Evolutionary conservation across 306 rosid genomes (phyloP).

Genomic region (Medicago lupulina): DNA sequence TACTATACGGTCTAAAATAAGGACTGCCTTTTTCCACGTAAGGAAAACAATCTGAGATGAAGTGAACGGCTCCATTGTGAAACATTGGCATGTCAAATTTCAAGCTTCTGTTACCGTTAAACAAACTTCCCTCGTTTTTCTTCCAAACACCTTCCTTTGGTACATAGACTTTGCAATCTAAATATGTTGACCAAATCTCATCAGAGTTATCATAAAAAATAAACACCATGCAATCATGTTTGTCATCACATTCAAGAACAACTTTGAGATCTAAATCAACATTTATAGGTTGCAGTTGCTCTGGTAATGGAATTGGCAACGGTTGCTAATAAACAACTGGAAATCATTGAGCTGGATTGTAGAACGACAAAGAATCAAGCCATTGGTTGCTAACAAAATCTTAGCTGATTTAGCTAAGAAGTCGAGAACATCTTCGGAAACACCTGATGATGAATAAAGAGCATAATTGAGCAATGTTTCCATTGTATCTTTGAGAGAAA

Average conservation of each 20-base stretch:
- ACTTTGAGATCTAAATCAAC: not conserved
- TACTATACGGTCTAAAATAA: constrained; percentile 15
- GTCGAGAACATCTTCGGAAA: not conserved
- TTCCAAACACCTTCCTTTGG: not conserved
- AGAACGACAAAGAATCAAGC: constrained; percentile 16
- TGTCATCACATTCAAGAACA: constrained; percentile 5
- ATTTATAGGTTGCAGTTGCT: not conserved
- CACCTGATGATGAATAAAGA: not conserved
- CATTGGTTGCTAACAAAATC: constrained; percentile 21
- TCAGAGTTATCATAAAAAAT: not conserved
- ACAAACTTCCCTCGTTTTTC: not conserved
- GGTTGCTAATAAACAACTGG: not conserved
- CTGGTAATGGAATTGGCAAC: not conserved
- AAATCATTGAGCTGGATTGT: no score
- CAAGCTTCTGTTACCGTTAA: not conserved
- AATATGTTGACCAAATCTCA: not conserved
- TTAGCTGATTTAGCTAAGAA: not conserved
- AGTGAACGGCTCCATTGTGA: constrained; percentile 4
- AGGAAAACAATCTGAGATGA: constrained; percentile 4
- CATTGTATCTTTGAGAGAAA: not conserved
- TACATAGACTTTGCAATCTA: not conserved
- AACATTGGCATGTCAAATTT: constrained; percentile 26
- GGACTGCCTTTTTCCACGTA: not conserved
- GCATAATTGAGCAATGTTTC: not conserved
- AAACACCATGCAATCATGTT: not conserved